Base-by-base conservation (phyloP, 78 protist genomes). In the Dictyostelium purpureum region DNA sequence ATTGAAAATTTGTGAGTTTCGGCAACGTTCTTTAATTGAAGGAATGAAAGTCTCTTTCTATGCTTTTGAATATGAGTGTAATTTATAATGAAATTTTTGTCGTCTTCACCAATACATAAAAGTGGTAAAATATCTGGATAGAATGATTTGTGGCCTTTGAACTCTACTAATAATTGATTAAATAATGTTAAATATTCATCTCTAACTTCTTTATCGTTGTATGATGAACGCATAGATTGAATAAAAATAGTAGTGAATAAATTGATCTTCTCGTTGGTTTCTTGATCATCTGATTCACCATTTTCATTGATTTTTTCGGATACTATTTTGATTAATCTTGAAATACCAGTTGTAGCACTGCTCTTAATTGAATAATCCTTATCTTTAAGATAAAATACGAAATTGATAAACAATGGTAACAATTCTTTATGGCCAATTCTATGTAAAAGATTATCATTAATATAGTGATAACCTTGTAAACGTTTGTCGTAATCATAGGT, bases 401-500 rank as follows among this genome's bases (percentile, higher is more conserved):
- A 61, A 65, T 85, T 70, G 45, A 54, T 42, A n/a, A 85, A 38
- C 1, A 85, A 24, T 33, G 90, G 69, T 21, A 47, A 54, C 12
- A 85, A 33, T 47, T 67, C 71, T 21, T 47, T 31, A 35, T 35
- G 52, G 31, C 56, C 70, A 28, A 37, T 11, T 43, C 42, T 56
- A 10, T 57, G 56, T 2, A 85, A 57, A 21, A 77, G 24, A 40
- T 57, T 57, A 16, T 70, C 77, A 47, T 70, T 85, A 0, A 73
- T 31, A 33, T 73, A 57, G n/a, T 12, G 35, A 43, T 54, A 85
- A 1, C 82, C 92, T 33, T 52, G 51, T 6, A 85, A 35, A 38
- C 80, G 51, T 61, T 42, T 73, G 4, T 85, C 82, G 21, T 71
- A 85, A 11, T 85, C 92, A 77, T 85, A 85, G 61, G 92, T 85